Conservation (phyloP, 768 basidiomycete genomes). For the Agaricus bisporus region DNA sequence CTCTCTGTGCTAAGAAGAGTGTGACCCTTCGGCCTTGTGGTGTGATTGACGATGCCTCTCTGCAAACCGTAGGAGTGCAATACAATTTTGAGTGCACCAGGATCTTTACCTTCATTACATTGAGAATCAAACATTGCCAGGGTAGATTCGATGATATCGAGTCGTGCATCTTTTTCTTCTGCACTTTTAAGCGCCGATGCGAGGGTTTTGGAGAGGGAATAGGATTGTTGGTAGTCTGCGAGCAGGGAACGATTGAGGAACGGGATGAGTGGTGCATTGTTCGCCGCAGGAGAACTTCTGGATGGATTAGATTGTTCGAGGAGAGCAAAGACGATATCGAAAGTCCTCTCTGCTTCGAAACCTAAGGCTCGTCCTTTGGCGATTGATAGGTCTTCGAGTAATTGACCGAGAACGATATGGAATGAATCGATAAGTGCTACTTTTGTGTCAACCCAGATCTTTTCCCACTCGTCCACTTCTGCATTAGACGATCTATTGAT, state of each 20-base stretch:
- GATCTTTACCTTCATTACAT: slow-evolving; percentile 22
- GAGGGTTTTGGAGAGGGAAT: slow-evolving; percentile 50
- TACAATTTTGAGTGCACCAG: slow-evolving; percentile 59
- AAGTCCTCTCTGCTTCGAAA: slow-evolving; percentile 43
- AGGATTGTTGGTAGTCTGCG: slow-evolving; percentile 66
- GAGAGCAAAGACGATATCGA: slow-evolving; percentile 55
- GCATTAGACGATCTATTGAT: slow-evolving; percentile 17
- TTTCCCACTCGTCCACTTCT: slow-evolving; percentile 60
- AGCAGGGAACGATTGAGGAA: slow-evolving; percentile 67
- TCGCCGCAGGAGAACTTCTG: slow-evolving; percentile 19
- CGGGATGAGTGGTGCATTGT: slow-evolving; percentile 28
- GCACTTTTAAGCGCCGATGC: slow-evolving; percentile 35
- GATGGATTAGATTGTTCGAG: slow-evolving; percentile 36
- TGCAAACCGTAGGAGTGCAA: slow-evolving; percentile 54
- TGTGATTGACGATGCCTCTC: slow-evolving; percentile 28
- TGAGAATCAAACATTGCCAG: slow-evolving; percentile 34
- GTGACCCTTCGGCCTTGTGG: background rate
- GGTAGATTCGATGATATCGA: slow-evolving; percentile 49
- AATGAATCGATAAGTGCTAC: slow-evolving; percentile 65
- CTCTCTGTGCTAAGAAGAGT: background rate
- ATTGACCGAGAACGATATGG: slow-evolving; percentile 47
- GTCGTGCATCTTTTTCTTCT: slow-evolving; percentile 48
- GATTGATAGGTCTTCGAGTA: slow-evolving; percentile 42
- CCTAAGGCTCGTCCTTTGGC: slow-evolving; percentile 38
- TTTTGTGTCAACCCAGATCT: slow-evolving; percentile 68